Evolutionary conservation across 495 filamentous ascomycete genomes (phyloP), one percentile per base, ranked within the genome.

Genomic region (Podospora appendiculata): DNA sequence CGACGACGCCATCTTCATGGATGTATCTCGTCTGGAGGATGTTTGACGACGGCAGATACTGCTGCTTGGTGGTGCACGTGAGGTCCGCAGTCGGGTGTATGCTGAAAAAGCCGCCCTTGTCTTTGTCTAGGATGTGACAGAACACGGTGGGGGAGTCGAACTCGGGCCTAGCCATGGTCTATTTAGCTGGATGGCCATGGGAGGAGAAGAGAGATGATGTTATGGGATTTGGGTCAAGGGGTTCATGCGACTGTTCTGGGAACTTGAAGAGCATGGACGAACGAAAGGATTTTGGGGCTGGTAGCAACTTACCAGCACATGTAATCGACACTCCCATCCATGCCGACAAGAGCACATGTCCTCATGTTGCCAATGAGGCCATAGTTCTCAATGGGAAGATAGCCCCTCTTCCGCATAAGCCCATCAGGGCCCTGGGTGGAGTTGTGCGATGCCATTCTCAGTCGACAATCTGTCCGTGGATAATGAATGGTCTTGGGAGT

Each of bases 281-380:
- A 12, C 14, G 33, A 47, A 8, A 8, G 11, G 10, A n/a, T n/a
- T n/a, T n/a, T 25, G 25, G 25, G 5, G 2, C 9, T 11, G 25
- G 5, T 2, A 25, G 25, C 25, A 25, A 50, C 73, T 69, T 55
- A 80, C 80, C 85, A 89, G 62, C 85, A 89, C 83, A 89, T 86
- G 58, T 79, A 87, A 65, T 88, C 85, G 57, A 87, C 60, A 56
- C 81, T 84, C 12, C 85, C 85, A 54, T 82, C 81, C 60, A 85
- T 83, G 61, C 81, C 83, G 34, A 87, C 77, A 32, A 89, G 69
- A 18, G 85, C 84, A 68, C 82, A 85, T n/a, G 85, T 88, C 58
- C 81, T 75, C 84, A 88, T 87, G 60, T 88, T 87, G 12, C 85
- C 85, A 61, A 88, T 85, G 54, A 89, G 70, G 33, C 85, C 85